A percentile compares a stretch with the other conserved stretches of the same genome.
Evolutionary conservation across 495 filamentous ascomycete genomes (phyloP).

Genomic region (Chaetomium tenue): DNA sequence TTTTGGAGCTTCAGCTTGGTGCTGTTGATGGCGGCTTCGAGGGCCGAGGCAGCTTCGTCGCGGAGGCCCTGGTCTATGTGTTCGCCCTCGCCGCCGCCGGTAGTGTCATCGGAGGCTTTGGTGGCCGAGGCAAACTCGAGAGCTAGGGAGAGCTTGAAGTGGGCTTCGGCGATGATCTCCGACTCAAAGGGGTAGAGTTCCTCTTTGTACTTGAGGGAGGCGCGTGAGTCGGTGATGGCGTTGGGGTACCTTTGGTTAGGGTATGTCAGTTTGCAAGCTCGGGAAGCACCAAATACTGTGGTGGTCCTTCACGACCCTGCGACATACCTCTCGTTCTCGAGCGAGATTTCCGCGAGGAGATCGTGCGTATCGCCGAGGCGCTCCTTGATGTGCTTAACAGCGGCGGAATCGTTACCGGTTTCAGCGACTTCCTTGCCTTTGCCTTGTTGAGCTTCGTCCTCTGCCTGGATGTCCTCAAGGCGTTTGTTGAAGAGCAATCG

Average conservation of each 20-base stretch:
- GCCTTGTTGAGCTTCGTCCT: slow-evolving; percentile 43
- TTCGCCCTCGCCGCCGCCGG: background rate
- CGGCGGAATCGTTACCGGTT: slow-evolving; percentile 40
- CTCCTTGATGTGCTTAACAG: slow-evolving; percentile 67
- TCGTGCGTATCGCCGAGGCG: slow-evolving; percentile 87
- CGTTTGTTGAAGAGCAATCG: slow-evolving; percentile 69
- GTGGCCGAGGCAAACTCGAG: slow-evolving; percentile 89
- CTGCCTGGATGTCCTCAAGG: slow-evolving; percentile 41
- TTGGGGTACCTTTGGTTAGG: slow-evolving; percentile 58
- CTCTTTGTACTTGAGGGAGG: slow-evolving; percentile 71
- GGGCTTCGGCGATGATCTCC: slow-evolving; percentile 82
- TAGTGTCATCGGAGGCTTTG: slow-evolving; percentile 52
- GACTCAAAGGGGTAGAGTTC: slow-evolving; percentile 75
- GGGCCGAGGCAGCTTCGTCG: slow-evolving; percentile 69
- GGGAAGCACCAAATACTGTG: slow-evolving; percentile 6
- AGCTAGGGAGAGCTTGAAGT: slow-evolving; percentile 93
- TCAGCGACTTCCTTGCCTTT: slow-evolving; percentile 53
- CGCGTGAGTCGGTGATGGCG: slow-evolving; percentile 75
- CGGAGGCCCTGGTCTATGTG: slow-evolving; percentile 63
- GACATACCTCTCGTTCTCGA: slow-evolving; percentile 78
- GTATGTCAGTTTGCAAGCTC: slow-evolving; percentile 27
- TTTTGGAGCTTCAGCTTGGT: slow-evolving; percentile 70
- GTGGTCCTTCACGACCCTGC: slow-evolving; percentile 23
- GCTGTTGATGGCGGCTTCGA: slow-evolving; percentile 79
- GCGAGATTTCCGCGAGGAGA: slow-evolving; percentile 86